phyloP scores from a whole-genome alignment of 495 filamentous ascomycete species.

The Daldinia vernicosa region DNA sequence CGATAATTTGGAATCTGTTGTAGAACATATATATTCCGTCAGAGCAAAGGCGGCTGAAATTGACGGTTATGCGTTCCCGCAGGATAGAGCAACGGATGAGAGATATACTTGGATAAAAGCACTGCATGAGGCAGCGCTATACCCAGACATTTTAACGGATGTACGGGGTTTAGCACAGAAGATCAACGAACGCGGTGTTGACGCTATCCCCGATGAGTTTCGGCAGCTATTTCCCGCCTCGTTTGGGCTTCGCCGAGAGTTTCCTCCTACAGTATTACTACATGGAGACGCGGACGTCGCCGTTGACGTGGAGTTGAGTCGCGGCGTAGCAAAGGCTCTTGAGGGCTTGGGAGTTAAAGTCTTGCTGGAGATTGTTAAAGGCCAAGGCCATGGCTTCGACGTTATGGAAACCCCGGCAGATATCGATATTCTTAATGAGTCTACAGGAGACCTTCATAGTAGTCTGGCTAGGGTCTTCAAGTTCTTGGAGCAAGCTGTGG shows the following conservation, averaged over 20 bases:
- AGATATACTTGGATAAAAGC: background rate
- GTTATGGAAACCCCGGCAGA: background rate
- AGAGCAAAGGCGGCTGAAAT: background rate
- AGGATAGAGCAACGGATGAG: background rate
- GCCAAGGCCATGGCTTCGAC: conserved; percentile 4
- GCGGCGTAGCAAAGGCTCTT: background rate
- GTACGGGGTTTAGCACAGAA: background rate
- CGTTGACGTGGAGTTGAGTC: background rate
- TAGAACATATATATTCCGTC: background rate
- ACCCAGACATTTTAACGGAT: background rate
- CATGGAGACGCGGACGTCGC: background rate
- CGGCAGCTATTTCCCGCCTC: background rate
- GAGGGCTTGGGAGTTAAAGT: background rate
- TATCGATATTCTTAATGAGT: background rate
- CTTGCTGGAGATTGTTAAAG: conserved; percentile 1
- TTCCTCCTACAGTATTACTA: background rate
- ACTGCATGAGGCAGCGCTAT: background rate
- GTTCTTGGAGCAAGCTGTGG: background rate
- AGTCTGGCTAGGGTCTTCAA: background rate
- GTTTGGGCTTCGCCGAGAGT: background rate
- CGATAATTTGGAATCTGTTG: background rate
- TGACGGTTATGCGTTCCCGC: conserved; percentile 4
- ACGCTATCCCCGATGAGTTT: background rate
- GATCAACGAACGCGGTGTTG: background rate
- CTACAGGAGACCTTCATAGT: background rate